These are phyloP conservation scores for Dalbergia oliveri DNA, from an alignment of 306 rosid species.

Conservation along the genomic window DNA sequence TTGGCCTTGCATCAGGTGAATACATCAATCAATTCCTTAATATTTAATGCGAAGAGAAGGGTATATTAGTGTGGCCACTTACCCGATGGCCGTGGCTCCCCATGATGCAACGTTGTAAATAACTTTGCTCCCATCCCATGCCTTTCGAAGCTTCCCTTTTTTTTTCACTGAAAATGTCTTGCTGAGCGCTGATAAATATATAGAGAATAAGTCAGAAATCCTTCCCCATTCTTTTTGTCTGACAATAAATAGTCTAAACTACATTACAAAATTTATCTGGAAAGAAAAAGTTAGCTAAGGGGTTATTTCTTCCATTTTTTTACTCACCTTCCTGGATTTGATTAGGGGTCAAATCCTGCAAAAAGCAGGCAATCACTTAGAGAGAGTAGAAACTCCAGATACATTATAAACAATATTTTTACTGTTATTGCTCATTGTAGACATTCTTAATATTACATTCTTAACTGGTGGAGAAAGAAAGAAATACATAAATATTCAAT, in stretches of 20 bases:
- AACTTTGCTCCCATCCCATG: slow-evolving; percentile 99
- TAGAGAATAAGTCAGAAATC: slow-evolving; percentile 46
- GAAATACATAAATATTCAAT: slow-evolving; percentile 14
- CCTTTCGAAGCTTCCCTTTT: slow-evolving; percentile 94
- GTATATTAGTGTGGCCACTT: slow-evolving; percentile 36
- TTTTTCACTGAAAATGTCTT: slow-evolving; percentile 91
- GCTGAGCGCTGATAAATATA: slow-evolving; percentile 76
- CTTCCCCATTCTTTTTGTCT: slow-evolving; percentile 8
- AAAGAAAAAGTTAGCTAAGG: slow-evolving; percentile 16
- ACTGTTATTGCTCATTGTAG: slow-evolving; percentile 6
- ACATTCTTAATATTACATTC: slow-evolving; percentile 20
- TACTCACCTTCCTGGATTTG: slow-evolving; percentile 92
- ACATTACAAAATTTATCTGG: slow-evolving; percentile 16
- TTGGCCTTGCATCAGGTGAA: slow-evolving; percentile 14
- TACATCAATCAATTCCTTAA: slow-evolving; percentile 15
- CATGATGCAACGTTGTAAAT: slow-evolving; percentile 95
- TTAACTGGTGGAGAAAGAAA: slow-evolving; percentile 32
- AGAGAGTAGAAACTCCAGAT: slow-evolving; percentile 10
- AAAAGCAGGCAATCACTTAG: slow-evolving; percentile 48
- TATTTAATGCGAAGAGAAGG: not conserved
- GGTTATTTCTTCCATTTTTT: slow-evolving; percentile 27
- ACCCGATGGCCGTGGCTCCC: slow-evolving; percentile 99
- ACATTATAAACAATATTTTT: slow-evolving; percentile 13
- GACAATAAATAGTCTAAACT: slow-evolving; percentile 13
- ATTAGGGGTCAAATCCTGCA: slow-evolving; percentile 92